Evolutionary conservation across 1,284 basidiomycete genomes (phyloP).

Genomic region (Cryptococcus jaspeensis): DNA sequence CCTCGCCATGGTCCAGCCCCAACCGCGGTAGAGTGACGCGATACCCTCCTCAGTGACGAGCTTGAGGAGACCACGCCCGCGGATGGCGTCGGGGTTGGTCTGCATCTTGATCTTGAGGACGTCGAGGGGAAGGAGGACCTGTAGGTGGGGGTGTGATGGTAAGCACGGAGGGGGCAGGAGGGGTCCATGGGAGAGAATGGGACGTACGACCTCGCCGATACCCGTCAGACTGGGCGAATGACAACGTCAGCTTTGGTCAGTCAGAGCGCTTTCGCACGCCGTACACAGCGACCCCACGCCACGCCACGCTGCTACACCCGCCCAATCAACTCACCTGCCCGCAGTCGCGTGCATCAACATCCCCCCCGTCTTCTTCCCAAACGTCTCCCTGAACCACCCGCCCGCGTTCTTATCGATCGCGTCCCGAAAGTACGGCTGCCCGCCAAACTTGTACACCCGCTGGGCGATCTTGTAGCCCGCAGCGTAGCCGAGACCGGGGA

Average conservation of each 20-base stretch:
- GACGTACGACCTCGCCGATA: conserved; percentile 89
- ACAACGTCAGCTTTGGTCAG: background rate
- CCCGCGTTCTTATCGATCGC: conserved; percentile 76
- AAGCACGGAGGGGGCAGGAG: background rate
- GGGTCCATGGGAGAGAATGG: conserved; percentile 9
- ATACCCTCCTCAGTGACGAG: conserved; percentile 89
- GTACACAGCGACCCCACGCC: background rate
- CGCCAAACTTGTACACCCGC: conserved; percentile 96
- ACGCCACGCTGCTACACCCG: background rate
- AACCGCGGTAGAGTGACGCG: conserved; percentile 86
- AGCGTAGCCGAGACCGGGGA: conserved; percentile 97
- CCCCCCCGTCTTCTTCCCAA: conserved; percentile 95
- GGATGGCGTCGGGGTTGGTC: conserved; percentile 94
- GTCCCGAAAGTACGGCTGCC: conserved; percentile 97
- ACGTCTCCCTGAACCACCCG: conserved; percentile 70
- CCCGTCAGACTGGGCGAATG: conserved; percentile 69
- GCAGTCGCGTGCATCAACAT: conserved; percentile 94
- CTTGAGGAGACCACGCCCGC: conserved; percentile 82
- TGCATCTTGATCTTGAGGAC: conserved; percentile 98
- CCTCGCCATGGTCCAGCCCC: conserved; percentile 98
- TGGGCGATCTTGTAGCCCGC: conserved; percentile 95
- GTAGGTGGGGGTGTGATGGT: background rate
- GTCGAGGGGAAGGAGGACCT: conserved; percentile 85
- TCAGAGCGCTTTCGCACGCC: background rate
- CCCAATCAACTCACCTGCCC: conserved; percentile 65